These are phyloP conservation scores for Lenwebbia sp. DNA, from an alignment of 345 rosid genomes.

Conservation along the genomic window DNA sequence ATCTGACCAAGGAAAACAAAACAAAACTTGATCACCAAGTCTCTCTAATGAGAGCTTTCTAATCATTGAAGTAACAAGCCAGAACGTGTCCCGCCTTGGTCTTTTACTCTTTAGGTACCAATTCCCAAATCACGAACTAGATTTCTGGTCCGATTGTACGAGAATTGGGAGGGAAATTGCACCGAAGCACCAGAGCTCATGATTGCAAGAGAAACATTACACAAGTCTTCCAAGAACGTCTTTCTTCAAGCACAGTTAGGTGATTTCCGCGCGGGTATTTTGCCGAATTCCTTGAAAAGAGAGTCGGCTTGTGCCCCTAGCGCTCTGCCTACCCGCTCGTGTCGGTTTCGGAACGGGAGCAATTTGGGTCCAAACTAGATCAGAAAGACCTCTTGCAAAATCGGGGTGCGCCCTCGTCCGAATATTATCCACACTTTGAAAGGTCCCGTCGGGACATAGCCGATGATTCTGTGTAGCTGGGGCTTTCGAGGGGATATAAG, in stretches of 20 bases:
- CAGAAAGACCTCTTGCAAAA: not conserved
- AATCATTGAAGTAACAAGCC: not conserved
- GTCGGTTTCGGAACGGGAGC: not conserved
- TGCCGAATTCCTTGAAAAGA: not conserved
- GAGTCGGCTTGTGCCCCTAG: accelerated
- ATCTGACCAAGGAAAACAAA: too few relatives aligned
- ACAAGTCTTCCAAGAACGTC: not conserved
- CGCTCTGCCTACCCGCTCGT: not conserved
- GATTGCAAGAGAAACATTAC: not conserved
- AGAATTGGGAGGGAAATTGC: not conserved
- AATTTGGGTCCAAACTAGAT: not conserved
- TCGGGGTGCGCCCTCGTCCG: not conserved
- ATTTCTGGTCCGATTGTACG: not conserved
- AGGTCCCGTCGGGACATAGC: not conserved
- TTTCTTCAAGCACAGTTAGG: not conserved
- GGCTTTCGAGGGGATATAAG: not conserved
- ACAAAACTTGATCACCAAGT: not conserved
- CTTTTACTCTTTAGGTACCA: not conserved
- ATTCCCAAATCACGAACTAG: not conserved
- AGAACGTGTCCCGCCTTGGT: not conserved
- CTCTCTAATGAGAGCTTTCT: accelerated
- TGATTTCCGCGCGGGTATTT: not conserved
- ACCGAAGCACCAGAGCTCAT: not conserved
- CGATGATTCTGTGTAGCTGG: not conserved
- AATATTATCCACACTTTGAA: not conserved